phyloP scores from a whole-genome alignment of 2,329 filamentous ascomycete genomes.

The Colletotrichum sp. region DNA sequence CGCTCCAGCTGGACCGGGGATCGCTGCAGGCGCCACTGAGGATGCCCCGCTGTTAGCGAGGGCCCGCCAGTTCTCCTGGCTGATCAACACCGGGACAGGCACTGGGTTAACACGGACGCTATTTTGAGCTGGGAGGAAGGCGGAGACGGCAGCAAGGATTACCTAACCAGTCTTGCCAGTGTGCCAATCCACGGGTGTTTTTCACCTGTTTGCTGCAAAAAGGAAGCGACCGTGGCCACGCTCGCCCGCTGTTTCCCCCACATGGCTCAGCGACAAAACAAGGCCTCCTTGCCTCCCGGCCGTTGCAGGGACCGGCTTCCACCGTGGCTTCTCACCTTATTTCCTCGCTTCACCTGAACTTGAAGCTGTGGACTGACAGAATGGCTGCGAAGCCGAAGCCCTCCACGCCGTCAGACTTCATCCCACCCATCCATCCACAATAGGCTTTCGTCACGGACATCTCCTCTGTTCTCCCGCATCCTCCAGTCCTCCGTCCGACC shows the following conservation, averaged over 20 bases:
- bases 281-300: background rate
- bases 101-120: background rate
- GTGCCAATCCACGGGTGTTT: background rate
- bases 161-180: background rate
- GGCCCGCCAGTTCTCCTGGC: background rate
- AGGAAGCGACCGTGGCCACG: background rate
- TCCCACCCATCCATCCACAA: background rate
- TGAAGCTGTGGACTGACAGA: constrained; percentile 5
- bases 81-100: constrained; percentile 8
- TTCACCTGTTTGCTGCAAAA: background rate
- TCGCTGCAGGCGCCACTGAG: constrained; percentile 6
- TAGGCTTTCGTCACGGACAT: background rate
- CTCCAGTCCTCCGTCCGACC: background rate
- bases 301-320: background rate
- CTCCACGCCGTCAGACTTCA: background rate
- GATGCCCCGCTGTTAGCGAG: constrained; percentile 8
- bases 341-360: constrained; percentile 11
- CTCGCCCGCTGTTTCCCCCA: background rate
- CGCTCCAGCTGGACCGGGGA: constrained; percentile 2
- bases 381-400: background rate
- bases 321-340: background rate
- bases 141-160: background rate
- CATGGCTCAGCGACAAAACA: background rate
- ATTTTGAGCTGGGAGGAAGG: background rate
- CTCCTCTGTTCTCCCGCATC: background rate